Evolutionary conservation across 1,284 basidiomycete species (phyloP), one percentile per base, ranked within the genome.

Genomic region (Athelia psychrophila): DNA sequence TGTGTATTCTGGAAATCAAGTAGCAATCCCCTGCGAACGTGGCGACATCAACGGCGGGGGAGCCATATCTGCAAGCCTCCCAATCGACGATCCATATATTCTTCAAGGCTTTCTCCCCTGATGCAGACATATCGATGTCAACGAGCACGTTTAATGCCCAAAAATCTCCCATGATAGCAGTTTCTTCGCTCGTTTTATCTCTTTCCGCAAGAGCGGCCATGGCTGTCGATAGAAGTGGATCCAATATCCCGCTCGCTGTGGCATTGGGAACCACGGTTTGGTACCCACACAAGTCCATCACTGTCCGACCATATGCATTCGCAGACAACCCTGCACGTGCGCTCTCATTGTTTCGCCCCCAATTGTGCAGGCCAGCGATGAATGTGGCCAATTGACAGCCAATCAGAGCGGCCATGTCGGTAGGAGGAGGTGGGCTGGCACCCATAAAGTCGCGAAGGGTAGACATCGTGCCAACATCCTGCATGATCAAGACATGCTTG

Each of bases 61-160:
- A 13, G 15, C 47, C 47, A 48, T 48, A 48, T 48, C 47, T 23
- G 47, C 47, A 48, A n/a, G 18, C 30, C 25, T 48, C 47, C 47
- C 47, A 48, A 22, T 48, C 47, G 22, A 48, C 30, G 4, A 48
- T 25, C 47, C 47, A 48, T 4, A 48, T 9, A 20, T 20, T 48
- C 20, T 48, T 48, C 47, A 48, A 25, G 19, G 20, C 20, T 30
- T 30, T 25, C 16, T 15, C 16, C 23, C 47, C 47, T 9, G 25
- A 24, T 18, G 47, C 18, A 19, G 19, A 10, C 12, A 27, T 25
- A 9, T 48, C 10, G 47, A 48, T 30, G 47, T 32, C 25, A 32
- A 48, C 27, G 4, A 48, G 30, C 16, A 48, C 33, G n/a, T 48
- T 48, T 15, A n/a, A 20, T 27, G 33, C n/a, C 47, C 47, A 48